Percentiles rank a stretch among this genome's conserved stretches.
Evolutionary conservation across 768 basidiomycete genomes (phyloP).

Genomic region (Mycena kentingensis): DNA sequence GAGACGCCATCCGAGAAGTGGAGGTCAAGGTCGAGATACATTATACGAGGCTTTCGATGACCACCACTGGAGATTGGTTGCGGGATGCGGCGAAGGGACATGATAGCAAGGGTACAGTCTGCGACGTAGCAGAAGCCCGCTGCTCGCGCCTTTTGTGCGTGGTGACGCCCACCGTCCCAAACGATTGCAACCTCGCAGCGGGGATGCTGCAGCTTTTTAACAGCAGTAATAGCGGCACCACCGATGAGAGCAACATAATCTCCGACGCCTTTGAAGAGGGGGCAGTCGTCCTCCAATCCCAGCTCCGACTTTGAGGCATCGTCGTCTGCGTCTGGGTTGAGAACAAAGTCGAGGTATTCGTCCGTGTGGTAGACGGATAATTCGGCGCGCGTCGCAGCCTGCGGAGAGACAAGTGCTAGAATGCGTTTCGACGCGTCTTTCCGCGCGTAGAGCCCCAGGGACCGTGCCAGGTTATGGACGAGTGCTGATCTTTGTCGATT

Average conservation of each 20-base stretch:
- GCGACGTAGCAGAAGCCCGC: conserved; percentile 95
- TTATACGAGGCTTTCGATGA: conserved; percentile 57
- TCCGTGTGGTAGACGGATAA: conserved; percentile 68
- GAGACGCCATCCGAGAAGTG: conserved; percentile 92
- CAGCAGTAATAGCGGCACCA: conserved; percentile 78
- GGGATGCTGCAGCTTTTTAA: conserved; percentile 53
- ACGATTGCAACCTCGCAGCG: conserved; percentile 66
- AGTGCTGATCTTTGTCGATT: conserved; percentile 66
- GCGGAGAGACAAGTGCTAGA: conserved; percentile 53
- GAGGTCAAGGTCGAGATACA: conserved; percentile 92
- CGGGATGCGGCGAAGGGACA: conserved; percentile 49
- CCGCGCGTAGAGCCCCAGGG: conserved; percentile 50
- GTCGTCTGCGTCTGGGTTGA: conserved; percentile 34
- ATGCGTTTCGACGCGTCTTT: conserved; percentile 28
- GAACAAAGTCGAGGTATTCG: conserved; percentile 67
- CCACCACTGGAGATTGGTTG: conserved; percentile 7
- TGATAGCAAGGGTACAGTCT: conserved; percentile 81
- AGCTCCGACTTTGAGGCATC: conserved; percentile 39
- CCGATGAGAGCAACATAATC: conserved; percentile 73
- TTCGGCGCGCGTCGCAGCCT: conserved; percentile 55
- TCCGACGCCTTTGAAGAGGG: conserved; percentile 67
- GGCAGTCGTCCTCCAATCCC: conserved; percentile 81
- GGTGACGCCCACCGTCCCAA: conserved; percentile 96
- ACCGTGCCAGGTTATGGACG: conserved; percentile 63
- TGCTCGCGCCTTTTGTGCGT: conserved; percentile 75